phyloP scores from a whole-genome alignment of 345 rosid species.

The Citrus trifoliata region DNA sequence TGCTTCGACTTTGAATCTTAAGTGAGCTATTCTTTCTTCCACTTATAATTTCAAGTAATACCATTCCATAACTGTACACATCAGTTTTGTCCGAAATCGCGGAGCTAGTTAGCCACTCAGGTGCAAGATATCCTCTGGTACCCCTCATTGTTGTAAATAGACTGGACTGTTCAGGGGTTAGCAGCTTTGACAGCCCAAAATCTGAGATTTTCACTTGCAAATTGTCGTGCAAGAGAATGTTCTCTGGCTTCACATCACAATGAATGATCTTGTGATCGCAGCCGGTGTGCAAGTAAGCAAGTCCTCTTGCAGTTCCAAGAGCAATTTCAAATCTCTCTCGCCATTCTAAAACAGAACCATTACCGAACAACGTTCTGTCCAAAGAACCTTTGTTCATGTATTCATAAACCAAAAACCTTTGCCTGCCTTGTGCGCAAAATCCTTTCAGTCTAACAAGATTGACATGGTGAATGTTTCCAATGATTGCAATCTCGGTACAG shows the following conservation, averaged over 20 bases:
- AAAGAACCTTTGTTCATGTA: conserved; percentile 19
- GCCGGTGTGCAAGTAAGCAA: conserved; percentile 22
- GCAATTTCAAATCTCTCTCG: conserved; percentile 20
- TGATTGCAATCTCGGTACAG: conserved; percentile 24
- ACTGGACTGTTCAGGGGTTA: conserved; percentile 72
- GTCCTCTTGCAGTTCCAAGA: conserved; percentile 19
- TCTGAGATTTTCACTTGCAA: conserved; percentile 79
- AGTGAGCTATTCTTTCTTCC: conserved; percentile 57
- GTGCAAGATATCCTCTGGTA: conserved; percentile 85
- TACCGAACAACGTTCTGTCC: conserved; percentile 10
- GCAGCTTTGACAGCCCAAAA: conserved; percentile 79
- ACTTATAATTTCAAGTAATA: conserved; percentile 66
- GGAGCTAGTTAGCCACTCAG: conserved; percentile 83
- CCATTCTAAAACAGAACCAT: conserved; percentile 9
- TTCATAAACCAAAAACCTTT: conserved; percentile 22
- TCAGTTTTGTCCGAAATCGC: conserved; percentile 76
- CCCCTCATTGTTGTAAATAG: conserved; percentile 83
- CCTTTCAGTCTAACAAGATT: conserved; percentile 21
- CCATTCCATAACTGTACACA: conserved; percentile 86
- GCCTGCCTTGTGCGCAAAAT: conserved; percentile 16
- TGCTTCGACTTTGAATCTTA: background rate
- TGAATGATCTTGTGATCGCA: conserved; percentile 17
- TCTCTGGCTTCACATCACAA: conserved; percentile 16
- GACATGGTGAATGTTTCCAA: conserved; percentile 26
- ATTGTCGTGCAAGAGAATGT: conserved; percentile 41